Evolutionary conservation across 2,329 filamentous ascomycete species (phyloP), one percentile per base, ranked within the genome.

Genomic region (Fusarium circinatum): DNA sequence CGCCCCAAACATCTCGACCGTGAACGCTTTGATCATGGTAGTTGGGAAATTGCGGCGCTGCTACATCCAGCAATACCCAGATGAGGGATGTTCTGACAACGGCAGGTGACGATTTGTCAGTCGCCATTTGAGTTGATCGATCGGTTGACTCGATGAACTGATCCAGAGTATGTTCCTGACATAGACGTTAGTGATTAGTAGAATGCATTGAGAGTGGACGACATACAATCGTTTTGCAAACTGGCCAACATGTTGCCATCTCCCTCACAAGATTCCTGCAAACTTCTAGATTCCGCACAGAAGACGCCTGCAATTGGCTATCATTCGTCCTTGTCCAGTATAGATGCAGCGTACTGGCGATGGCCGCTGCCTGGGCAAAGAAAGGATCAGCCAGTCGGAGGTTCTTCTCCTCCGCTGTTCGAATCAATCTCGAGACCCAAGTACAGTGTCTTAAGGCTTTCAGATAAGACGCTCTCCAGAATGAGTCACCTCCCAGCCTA

Each of bases 351-450:
- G 68, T 73, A 1, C 72, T 65, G 4, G 72, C 68, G 6, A 75
- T 75, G 0, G 72, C 72, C 0, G 72, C 72, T 26, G 68, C 72
- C 5, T 75, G 72, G 0, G 72, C 58, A 44, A 73, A 70, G 44
- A 75, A 75, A 0, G 72, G 72, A 26, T 75, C 72, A 1, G 62
- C 28, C 2, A 73, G 41, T 17, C 47, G 34, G 1, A 75, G 32
- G 1, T 60, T 56, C 10, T 75, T 75, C 20, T 73, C 69, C 1
- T 42, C 38, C 1, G 65, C 58, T 12, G 47, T 59, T 22, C 62
- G 51, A 10, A 75, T 75, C 12, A 73, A 4, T 17, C 72, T 54
- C 1, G 68, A 73, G 9, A 75, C 62, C 72, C 72, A 75, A 1
- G 72, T 75, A 6, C 68, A 70, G 3, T 75, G 72, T 1, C 69